Percentiles rank a stretch among this genome's conserved stretches.
phyloP scores from a whole-genome alignment of 257 asterid species.

The Penstemon davidsonii region DNA sequence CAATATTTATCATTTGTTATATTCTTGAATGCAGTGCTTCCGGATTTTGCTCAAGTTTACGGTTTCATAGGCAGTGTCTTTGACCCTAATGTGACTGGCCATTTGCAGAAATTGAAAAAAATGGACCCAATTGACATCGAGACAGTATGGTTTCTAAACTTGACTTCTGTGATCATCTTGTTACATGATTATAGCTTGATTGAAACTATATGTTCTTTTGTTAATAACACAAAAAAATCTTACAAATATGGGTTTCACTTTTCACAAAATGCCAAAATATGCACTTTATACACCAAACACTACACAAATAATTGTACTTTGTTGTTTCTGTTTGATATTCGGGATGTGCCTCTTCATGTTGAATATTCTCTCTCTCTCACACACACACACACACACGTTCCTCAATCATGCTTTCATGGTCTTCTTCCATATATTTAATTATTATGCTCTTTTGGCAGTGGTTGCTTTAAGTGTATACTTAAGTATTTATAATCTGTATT shows the following conservation, averaged over 20 bases:
- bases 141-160: slow-evolving; percentile 64
- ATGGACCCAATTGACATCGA: slow-evolving; percentile 95
- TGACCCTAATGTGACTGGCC: slow-evolving; percentile 74
- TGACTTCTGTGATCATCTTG: slow-evolving; percentile 23
- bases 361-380: background rate
- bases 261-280: too few species aligned
- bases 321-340: too few species aligned
- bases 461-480: slow-evolving; percentile 3
- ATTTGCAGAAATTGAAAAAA: slow-evolving; percentile 75
- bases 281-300: too few species aligned
- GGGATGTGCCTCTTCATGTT: background rate
- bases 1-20: slow-evolving; percentile 20
- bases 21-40: slow-evolving; percentile 66
- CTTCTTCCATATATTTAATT: background rate
- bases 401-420: background rate
- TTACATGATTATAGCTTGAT: background rate
- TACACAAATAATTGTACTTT: too few species aligned
- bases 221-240: too few species aligned
- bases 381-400: background rate
- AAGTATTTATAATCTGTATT: slow-evolving; percentile 19
- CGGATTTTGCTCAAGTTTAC: slow-evolving; percentile 93
- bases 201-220: background rate
- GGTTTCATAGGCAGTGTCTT: slow-evolving; percentile 87
- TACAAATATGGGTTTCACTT: too few species aligned
- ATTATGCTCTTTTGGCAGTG: background rate